These are phyloP conservation scores for Mimosa bimucronata DNA, from an alignment of 306 rosid species.

Conservation along the genomic window DNA sequence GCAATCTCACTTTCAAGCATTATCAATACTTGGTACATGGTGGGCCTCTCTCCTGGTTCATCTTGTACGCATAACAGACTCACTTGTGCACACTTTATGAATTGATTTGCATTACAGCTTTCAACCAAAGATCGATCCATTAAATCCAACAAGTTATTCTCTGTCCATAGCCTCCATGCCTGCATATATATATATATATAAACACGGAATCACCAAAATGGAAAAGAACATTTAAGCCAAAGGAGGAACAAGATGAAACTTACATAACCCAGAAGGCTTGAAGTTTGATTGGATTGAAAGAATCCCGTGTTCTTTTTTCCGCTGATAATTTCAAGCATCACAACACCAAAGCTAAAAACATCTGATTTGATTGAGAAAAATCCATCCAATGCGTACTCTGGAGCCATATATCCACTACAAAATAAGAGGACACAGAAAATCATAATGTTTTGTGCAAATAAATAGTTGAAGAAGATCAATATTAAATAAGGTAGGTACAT, in stretches of 20 bases:
- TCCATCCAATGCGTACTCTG: slow-evolving; percentile 54
- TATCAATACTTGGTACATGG: not conserved
- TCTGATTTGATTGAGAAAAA: slow-evolving; percentile 57
- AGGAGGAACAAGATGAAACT: not conserved
- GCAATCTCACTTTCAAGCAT: slow-evolving; percentile 9
- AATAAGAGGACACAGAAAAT: not conserved
- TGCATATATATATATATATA: not conserved
- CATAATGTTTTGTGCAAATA: not conserved
- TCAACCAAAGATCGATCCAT: not conserved
- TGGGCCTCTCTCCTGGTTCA: not conserved
- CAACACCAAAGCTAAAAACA: slow-evolving; percentile 63
- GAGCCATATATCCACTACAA: slow-evolving; percentile 47
- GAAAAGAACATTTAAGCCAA: not conserved
- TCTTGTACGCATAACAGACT: not conserved
- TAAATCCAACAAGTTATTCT: not conserved
- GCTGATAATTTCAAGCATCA: slow-evolving; percentile 57
- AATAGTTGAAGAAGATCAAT: not conserved
- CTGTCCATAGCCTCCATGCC: slow-evolving; percentile 8
- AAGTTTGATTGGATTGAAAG: slow-evolving; percentile 35
- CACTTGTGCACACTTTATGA: not conserved
- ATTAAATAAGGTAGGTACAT: not conserved
- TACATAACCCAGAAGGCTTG: slow-evolving; percentile 61
- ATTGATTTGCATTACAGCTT: slow-evolving; percentile 12
- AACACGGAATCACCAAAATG: not conserved
- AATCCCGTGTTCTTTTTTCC: slow-evolving; percentile 57